Evolutionary conservation across 768 basidiomycete genomes (phyloP).

Genomic region (Sporobolomyces pararoseus): DNA sequence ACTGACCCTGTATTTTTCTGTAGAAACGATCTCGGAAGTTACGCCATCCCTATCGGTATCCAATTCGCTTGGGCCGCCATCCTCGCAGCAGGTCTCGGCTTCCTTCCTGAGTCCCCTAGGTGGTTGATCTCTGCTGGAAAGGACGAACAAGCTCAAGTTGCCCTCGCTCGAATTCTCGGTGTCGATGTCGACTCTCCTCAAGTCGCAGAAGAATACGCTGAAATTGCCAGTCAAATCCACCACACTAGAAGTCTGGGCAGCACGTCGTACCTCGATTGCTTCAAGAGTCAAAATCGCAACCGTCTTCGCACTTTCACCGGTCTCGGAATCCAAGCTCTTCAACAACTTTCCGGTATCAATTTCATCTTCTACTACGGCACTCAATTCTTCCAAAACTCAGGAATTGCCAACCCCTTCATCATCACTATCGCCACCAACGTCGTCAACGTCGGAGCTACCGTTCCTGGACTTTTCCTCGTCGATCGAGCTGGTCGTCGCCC

Average conservation of each 20-base stretch:
- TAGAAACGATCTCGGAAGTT: too few species aligned
- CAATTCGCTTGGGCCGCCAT: slow-evolving; percentile 49
- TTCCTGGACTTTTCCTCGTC: slow-evolving; percentile 15
- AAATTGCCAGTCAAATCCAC: slow-evolving; percentile 60
- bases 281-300: slow-evolving; percentile 55
- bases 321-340: slow-evolving; percentile 68
- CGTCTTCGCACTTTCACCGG: slow-evolving; percentile 70
- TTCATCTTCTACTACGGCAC: slow-evolving; percentile 57
- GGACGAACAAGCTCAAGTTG: slow-evolving; percentile 57
- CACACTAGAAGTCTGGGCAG: slow-evolving; percentile 62
- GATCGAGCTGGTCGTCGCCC: slow-evolving; percentile 5
- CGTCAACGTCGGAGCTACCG: slow-evolving; percentile 55
- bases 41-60: too few species aligned
- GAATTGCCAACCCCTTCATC: slow-evolving; percentile 57
- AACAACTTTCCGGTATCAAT: slow-evolving; percentile 68
- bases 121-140: slow-evolving; percentile 58
- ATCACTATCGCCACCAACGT: slow-evolving; percentile 67
- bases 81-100: slow-evolving; percentile 64
- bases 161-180: slow-evolving; percentile 63
- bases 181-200: slow-evolving; percentile 56
- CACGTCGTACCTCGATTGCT: slow-evolving; percentile 65
- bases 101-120: slow-evolving; percentile 59
- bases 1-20: too few species aligned
- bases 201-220: slow-evolving; percentile 54
- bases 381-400: slow-evolving; percentile 17